Evolutionary conservation across 2,329 filamentous ascomycete species (phyloP).

Genomic region (Leptographium lundbergii): DNA sequence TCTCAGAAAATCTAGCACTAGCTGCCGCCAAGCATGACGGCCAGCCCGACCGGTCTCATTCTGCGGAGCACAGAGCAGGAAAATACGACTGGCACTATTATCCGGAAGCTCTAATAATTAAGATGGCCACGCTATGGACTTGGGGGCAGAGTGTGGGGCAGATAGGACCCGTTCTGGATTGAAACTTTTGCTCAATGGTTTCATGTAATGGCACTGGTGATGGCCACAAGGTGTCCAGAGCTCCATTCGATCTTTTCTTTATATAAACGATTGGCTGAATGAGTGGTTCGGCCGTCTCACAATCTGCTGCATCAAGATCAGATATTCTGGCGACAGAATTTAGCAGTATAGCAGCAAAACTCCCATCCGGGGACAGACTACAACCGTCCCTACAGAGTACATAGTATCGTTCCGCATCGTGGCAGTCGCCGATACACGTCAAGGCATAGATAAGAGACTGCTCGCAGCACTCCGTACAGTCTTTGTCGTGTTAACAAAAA

Average conservation of each 20-base stretch:
- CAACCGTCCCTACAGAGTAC: neutral
- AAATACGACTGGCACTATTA: neutral
- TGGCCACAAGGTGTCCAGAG: no score
- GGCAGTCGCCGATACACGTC: no score
- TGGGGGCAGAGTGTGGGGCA: neutral
- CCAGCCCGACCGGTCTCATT: neutral
- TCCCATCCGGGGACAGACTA: no score
- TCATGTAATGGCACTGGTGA: constrained; percentile 2
- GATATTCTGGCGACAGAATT: no score
- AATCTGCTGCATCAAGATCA: no score
- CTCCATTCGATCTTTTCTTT: no score
- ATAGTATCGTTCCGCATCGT: neutral
- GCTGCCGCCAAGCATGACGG: neutral
- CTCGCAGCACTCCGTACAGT: no score
- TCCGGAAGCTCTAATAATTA: neutral
- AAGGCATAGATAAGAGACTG: neutral
- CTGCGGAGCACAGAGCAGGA: neutral
- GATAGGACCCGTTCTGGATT: neutral
- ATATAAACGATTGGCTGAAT: no score
- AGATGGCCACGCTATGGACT: neutral
- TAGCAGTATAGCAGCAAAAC: no score
- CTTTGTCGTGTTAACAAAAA: neutral
- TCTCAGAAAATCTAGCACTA: neutral
- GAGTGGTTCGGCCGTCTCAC: no score
- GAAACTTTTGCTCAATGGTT: constrained; percentile 6